Conservation (phyloP, 208 protist species). For the Tetramitus jugosus region DNA sequence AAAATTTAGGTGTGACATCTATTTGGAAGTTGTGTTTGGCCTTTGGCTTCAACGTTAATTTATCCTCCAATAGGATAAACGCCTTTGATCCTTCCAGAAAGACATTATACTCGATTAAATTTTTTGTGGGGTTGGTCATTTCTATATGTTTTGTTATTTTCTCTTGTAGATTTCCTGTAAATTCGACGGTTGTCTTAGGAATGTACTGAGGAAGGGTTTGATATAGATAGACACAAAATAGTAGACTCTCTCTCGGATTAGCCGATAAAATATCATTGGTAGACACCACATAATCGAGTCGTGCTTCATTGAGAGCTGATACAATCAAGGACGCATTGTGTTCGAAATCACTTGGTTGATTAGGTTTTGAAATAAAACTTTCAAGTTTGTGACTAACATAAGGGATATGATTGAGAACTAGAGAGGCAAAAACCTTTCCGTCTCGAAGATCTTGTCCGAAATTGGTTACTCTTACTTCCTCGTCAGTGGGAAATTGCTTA, state of each 20-base stretch:
- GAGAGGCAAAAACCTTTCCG: constrained; percentile 49
- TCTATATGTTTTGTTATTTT: constrained; percentile 59
- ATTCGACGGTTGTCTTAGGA: constrained; percentile 50
- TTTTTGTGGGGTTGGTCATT: constrained; percentile 59
- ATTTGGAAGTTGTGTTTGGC: constrained; percentile 48
- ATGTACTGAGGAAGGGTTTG: constrained; percentile 64
- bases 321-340: constrained; percentile 46
- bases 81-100: constrained; percentile 48
- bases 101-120: constrained; percentile 58
- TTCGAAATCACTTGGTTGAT: constrained; percentile 44
- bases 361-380: constrained; percentile 35
- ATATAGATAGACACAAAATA: constrained; percentile 67
- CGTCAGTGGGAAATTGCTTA: not conserved
- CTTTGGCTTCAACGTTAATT: constrained; percentile 56
- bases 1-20: constrained; percentile 57
- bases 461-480: constrained; percentile 27
- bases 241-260: constrained; percentile 48
- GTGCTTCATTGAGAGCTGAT: constrained; percentile 22
- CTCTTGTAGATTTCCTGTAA: constrained; percentile 66
- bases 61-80: constrained; percentile 50
- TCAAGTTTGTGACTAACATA: constrained; percentile 37
- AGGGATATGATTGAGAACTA: constrained; percentile 61
- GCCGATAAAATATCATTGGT: constrained; percentile 4
- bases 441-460: constrained; percentile 67
- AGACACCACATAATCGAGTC: constrained; percentile 31